Percentiles rank a stretch among this genome's conserved stretches.
These are phyloP conservation scores for Coelastrella sp. DNA, from an alignment of 139 green algal species.

Conservation along the genomic window DNA sequence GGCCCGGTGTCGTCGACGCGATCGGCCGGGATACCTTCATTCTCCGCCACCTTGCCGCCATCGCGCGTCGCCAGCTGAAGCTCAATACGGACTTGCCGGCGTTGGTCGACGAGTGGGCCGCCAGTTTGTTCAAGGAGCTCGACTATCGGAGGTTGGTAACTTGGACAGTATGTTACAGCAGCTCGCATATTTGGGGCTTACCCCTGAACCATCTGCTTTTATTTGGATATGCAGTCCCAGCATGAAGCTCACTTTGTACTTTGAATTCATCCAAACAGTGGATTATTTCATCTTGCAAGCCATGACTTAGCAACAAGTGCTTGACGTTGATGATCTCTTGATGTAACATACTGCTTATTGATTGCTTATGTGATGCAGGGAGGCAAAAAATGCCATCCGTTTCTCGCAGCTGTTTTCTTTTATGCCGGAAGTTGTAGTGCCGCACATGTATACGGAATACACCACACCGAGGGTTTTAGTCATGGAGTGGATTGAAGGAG, in stretches of 20 bases:
- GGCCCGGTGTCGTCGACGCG: constrained; percentile 79
- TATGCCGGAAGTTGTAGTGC: constrained; percentile 72
- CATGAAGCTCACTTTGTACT: no score
- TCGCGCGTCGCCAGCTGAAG: constrained; percentile 45
- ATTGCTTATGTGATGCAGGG: constrained; percentile 52
- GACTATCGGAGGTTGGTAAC: constrained; percentile 85
- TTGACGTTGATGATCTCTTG: no score
- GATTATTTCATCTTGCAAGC: no score
- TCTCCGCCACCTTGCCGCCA: constrained; percentile 62
- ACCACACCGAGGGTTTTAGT: constrained; percentile 79
- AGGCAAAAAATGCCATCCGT: constrained; percentile 77
- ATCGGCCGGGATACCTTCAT: constrained; percentile 91
- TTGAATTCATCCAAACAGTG: no score
- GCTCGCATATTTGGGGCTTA: no score
- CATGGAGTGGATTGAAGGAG: constrained; percentile 95
- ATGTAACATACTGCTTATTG: no score
- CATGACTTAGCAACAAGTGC: no score
- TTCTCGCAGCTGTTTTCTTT: constrained; percentile 57
- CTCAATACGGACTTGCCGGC: constrained; percentile 89
- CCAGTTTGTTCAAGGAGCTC: constrained; percentile 81
- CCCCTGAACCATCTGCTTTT: no score
- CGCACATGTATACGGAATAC: constrained; percentile 49
- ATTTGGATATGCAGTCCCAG: no score
- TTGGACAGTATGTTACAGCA: no score
- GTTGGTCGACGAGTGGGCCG: constrained; percentile 93